phyloP scores from a whole-genome alignment of 805 yeast genomes.

The Metschnikowia cubensis region DNA sequence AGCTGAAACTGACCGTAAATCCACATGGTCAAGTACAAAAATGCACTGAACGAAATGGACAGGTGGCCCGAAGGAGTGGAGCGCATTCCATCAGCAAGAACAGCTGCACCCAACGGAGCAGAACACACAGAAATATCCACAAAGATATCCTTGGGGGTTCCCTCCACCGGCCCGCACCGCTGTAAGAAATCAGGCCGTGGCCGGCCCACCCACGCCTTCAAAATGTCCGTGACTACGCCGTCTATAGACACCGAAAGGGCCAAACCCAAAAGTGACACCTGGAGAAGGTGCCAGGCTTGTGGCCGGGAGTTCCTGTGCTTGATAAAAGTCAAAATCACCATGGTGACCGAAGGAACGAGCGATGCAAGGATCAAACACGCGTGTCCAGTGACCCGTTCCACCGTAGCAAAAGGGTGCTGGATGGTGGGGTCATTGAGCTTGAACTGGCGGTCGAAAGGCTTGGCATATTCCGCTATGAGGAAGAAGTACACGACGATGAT shows the following conservation, averaged over 20 bases:
- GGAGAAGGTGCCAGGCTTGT: conserved; percentile 23
- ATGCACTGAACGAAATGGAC: conserved; percentile 49
- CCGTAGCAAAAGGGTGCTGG: conserved; percentile 33
- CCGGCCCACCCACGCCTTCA: conserved; percentile 32
- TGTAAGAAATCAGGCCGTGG: conserved; percentile 19
- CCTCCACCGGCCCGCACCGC: conserved; percentile 13
- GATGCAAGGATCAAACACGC: conserved; percentile 28
- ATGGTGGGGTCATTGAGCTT: conserved; percentile 28
- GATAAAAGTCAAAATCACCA: conserved; percentile 12
- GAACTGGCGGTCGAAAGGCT: conserved; percentile 36
- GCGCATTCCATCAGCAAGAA: conserved; percentile 49
- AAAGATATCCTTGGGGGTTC: conserved; percentile 14
- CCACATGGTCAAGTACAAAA: conserved; percentile 47
- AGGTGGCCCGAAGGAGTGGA: conserved; percentile 59
- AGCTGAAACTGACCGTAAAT: conserved; percentile 38
- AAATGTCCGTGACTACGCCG: conserved; percentile 35
- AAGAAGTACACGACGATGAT: conserved; percentile 26
- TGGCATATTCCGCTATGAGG: conserved; percentile 28
- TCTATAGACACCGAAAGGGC: conserved; percentile 25
- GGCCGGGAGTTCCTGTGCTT: conserved; percentile 11
- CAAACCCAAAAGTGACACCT: conserved; percentile 30
- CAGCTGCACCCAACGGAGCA: conserved; percentile 21
- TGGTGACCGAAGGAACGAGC: conserved; percentile 23
- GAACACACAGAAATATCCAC: conserved; percentile 24
- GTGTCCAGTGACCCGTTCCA: conserved; percentile 28